Conservation (phyloP, 225 moss, liverwort and hornwort species). For the Polytrichum formosum region DNA sequence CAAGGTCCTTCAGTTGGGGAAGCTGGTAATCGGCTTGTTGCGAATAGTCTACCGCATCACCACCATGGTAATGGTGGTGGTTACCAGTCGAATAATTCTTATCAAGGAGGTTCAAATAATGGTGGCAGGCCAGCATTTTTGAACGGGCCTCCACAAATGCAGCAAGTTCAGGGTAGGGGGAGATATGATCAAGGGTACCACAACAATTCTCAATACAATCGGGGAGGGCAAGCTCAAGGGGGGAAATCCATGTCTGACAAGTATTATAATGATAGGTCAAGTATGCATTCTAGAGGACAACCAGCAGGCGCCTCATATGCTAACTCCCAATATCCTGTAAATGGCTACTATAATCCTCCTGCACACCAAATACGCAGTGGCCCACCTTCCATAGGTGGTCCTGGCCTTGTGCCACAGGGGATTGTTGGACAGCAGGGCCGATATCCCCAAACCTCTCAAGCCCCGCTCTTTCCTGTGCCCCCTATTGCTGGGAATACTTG, state of each 20-base stretch:
- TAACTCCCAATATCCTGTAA: constrained; percentile 40
- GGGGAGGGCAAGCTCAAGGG: background rate
- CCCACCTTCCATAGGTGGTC: constrained; percentile 24
- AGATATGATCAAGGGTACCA: constrained; percentile 45
- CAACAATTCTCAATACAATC: constrained; percentile 19
- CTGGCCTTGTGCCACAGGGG: constrained; percentile 33
- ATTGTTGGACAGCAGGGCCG: constrained; percentile 29
- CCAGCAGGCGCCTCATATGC: constrained; percentile 34
- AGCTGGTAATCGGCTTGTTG: constrained; percentile 44
- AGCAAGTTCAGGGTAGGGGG: constrained; percentile 28
- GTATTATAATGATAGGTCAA: constrained; percentile 26
- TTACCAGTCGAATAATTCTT: constrained; percentile 30
- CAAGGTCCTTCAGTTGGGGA: constrained; percentile 49
- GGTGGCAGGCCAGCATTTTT: constrained; percentile 33
- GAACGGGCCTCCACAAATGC: constrained; percentile 34
- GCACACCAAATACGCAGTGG: constrained; percentile 18
- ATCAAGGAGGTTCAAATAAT: constrained; percentile 29
- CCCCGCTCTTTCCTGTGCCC: constrained; percentile 20
- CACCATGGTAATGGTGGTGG: constrained; percentile 40
- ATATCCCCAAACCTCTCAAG: constrained; percentile 28
- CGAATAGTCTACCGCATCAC: constrained; percentile 39
- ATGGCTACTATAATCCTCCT: constrained; percentile 37
- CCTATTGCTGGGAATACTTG: constrained; percentile 28
- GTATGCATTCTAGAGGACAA: constrained; percentile 27
- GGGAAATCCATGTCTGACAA: background rate